Evolutionary conservation across 441 rosid genomes (phyloP), one percentile per base, ranked within the genome.

Genomic region (Aquilaria agallochum): DNA sequence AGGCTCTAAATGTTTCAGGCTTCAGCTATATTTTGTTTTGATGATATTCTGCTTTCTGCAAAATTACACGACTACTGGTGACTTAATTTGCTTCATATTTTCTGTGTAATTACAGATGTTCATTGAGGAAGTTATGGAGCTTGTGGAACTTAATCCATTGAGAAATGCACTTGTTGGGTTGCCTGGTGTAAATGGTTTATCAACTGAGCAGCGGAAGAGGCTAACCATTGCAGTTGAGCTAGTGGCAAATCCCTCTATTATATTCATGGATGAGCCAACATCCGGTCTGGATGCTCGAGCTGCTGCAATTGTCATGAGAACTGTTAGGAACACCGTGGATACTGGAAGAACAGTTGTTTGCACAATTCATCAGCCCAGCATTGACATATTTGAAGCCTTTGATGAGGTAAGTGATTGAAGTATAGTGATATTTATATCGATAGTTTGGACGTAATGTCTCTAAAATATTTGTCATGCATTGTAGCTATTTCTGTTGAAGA

Each of bases 321-420:
- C 96, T 0, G 87, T 89, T 9, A 81, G 96, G 72, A 89, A 87
- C 81, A 89, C 91, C 0, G 93, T 89, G 5, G 93, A 89, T 76
- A 89, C 96, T 0, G 96, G 96, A 34, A 86, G 96, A 68, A 89
- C 96, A 5, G 91, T 89, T 10, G 94, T 87, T 11, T 89, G 96
- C 78, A 89, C 96, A 61, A 89, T 89, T 68, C 96, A 89, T 78
- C 96, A 89, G 66, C 96, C 96, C 0, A 85, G 96, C 70, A 87
- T 89, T 2, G 96, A 89, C 63, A 87, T 89, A 45, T 86, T 89
- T 62, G 93, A 89, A 65, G 84, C 93, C 13, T 89, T 89, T 40
- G 96, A 89, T 58, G 96, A 86, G 91, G 93, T 86, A 44, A 47
- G 49, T 11, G 40, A 34, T n/a, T 9, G 9, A 53, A 11, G 27